phyloP scores from a whole-genome alignment of 352 stramenopile species.

The Phytophthora sp. region DNA sequence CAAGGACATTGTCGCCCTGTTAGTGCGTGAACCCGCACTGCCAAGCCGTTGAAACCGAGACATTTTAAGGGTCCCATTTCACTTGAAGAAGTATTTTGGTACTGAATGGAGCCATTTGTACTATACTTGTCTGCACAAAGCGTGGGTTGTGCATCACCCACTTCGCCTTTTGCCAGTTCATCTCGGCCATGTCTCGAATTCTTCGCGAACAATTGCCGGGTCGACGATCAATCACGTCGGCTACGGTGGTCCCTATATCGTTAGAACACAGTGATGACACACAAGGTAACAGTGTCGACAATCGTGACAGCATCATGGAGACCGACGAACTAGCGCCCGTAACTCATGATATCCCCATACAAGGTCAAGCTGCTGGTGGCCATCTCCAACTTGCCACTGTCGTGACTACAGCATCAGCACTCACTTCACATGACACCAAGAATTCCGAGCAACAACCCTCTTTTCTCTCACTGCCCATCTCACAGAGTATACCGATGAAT shows the following conservation, averaged over 20 bases:
- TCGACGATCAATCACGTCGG: constrained; percentile 10
- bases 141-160: too few relatives aligned
- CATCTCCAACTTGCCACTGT: not conserved
- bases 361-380: not conserved
- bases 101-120: too few relatives aligned
- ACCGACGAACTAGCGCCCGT: not conserved
- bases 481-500: constrained; percentile 8
- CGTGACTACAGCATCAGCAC: too few relatives aligned
- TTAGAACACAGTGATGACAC: not conserved
- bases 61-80: too few relatives aligned
- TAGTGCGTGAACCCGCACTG: too few relatives aligned
- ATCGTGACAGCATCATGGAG: not conserved
- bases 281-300: not conserved
- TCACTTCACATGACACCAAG: not conserved
- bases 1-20: too few relatives aligned
- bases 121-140: too few relatives aligned
- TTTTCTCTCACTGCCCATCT: constrained; percentile 3
- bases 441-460: not conserved
- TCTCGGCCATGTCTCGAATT: constrained; percentile 3
- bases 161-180: too few relatives aligned
- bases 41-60: too few relatives aligned
- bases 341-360: not conserved
- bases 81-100: too few relatives aligned
- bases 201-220: not conserved
- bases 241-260: constrained; percentile 5